These are phyloP conservation scores for Penicillium silybi DNA, from an alignment of 495 filamentous ascomycete species.

Conservation along the genomic window DNA sequence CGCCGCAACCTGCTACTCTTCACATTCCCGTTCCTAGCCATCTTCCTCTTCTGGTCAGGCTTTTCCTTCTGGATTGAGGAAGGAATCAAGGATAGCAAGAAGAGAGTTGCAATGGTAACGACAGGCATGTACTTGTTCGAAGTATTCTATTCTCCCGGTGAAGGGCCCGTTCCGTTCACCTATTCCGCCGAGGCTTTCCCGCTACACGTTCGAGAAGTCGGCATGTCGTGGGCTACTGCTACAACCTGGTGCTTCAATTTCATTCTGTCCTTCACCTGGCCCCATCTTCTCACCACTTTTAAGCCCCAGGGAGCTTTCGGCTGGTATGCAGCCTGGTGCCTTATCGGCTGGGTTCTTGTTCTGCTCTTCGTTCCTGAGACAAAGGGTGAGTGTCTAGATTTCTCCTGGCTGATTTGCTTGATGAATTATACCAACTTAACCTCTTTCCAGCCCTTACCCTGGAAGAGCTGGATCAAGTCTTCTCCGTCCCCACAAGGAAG, in stretches of 20 bases:
- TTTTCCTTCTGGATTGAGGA: constrained; percentile 54
- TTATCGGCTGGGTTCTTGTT: constrained; percentile 23
- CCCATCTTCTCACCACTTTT: constrained; percentile 44
- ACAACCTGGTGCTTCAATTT: constrained; percentile 52
- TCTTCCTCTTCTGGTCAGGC: constrained; percentile 54
- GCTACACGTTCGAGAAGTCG: constrained; percentile 57
- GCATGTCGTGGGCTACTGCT: constrained; percentile 60
- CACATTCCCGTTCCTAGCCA: constrained; percentile 60
- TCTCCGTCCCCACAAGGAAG: constrained; percentile 48
- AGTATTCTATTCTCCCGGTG: constrained; percentile 52
- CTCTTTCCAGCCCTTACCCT: constrained; percentile 38
- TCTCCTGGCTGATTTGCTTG: background rate
- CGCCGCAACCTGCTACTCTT: constrained; percentile 59
- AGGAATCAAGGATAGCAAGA: constrained; percentile 22
- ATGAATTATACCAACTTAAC: background rate
- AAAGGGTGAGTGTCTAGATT: constrained; percentile 37
- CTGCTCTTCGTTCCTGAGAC: constrained; percentile 55
- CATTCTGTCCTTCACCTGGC: constrained; percentile 57
- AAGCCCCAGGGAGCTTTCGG: constrained; percentile 54
- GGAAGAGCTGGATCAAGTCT: constrained; percentile 51
- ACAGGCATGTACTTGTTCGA: constrained; percentile 51
- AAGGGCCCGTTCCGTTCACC: constrained; percentile 54
- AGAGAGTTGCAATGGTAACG: constrained; percentile 44
- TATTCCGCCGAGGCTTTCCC: constrained; percentile 60
- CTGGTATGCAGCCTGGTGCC: constrained; percentile 60